These are phyloP conservation scores for Heimioporus retisporus DNA, from an alignment of 1,284 basidiomycete species.

Conservation along the genomic window DNA sequence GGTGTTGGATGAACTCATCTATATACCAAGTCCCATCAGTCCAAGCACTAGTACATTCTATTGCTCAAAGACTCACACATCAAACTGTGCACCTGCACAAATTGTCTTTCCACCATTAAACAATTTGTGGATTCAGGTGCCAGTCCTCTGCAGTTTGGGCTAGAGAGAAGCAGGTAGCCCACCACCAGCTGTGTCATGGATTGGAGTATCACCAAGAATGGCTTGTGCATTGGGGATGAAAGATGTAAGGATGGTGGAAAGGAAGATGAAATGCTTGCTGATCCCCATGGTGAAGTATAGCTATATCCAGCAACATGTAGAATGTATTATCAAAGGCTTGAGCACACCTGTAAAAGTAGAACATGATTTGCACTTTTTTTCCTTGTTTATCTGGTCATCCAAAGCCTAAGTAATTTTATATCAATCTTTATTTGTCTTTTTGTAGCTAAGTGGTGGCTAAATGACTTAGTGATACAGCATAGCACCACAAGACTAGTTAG, in stretches of 20 bases:
- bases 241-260: constrained; percentile 40
- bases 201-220: constrained; percentile 46
- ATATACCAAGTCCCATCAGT: constrained; percentile 19
- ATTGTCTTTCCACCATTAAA: constrained; percentile 66
- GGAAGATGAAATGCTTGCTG: constrained; percentile 15
- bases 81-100: constrained; percentile 71
- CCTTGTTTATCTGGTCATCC: no score
- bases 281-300: no score
- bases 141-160: constrained; percentile 57
- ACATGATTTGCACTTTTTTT: no score
- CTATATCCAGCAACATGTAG: no score
- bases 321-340: no score
- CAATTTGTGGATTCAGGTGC: constrained; percentile 58
- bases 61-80: constrained; percentile 57
- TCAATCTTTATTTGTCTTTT: no score
- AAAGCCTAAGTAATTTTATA: no score
- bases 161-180: constrained; percentile 49
- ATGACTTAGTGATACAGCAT: no score
- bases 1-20: constrained; percentile 84
- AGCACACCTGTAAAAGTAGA: no score
- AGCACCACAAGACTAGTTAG: no score
- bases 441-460: no score
- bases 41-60: background rate
- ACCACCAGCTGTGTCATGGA: constrained; percentile 5
- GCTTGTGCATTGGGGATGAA: constrained; percentile 43